Percentiles rank a stretch among this genome's conserved stretches.
These are phyloP conservation scores for Penicillium janthinellum DNA, from an alignment of 2,329 filamentous ascomycete species.

Conservation along the genomic window DNA sequence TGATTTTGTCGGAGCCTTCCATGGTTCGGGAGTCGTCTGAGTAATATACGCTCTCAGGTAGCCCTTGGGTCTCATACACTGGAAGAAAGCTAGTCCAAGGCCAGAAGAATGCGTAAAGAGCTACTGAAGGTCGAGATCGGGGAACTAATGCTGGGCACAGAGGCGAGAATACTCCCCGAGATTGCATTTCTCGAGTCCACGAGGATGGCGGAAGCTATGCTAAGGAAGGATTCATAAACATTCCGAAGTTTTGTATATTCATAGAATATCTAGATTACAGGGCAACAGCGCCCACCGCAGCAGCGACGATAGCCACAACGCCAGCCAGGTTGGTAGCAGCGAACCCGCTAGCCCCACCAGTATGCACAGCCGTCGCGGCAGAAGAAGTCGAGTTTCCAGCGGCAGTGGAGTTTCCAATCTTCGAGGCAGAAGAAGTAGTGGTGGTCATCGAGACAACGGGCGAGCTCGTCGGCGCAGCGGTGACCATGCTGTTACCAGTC, in stretches of 20 bases:
- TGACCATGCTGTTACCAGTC: slow-evolving; percentile 9
- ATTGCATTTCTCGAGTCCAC: too few species aligned
- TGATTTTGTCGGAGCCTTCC: background rate
- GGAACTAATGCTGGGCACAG: too few species aligned
- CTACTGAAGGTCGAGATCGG: too few species aligned
- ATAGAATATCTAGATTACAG: slow-evolving; percentile 9
- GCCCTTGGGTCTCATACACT: background rate
- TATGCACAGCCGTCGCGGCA: slow-evolving; percentile 7
- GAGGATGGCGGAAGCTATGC: too few species aligned
- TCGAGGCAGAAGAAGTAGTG: slow-evolving; percentile 9
- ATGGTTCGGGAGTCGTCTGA: background rate
- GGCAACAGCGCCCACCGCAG: slow-evolving; percentile 15
- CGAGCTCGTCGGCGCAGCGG: slow-evolving; percentile 10
- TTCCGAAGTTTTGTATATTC: background rate
- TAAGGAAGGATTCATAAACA: too few species aligned
- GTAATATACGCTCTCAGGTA: background rate
- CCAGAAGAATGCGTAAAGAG: too few species aligned
- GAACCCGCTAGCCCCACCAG: slow-evolving; percentile 14
- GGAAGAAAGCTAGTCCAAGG: too few species aligned
- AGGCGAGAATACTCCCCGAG: too few species aligned
- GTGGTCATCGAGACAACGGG: slow-evolving; percentile 12
- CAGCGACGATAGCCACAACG: slow-evolving; percentile 15
- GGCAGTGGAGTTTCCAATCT: slow-evolving; percentile 5
- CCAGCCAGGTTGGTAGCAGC: slow-evolving; percentile 14
- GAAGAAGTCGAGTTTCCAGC: slow-evolving; percentile 12